Evolutionary conservation across 2,329 filamentous ascomycete genomes (phyloP).

Genomic region (Colletotrichum sp.): DNA sequence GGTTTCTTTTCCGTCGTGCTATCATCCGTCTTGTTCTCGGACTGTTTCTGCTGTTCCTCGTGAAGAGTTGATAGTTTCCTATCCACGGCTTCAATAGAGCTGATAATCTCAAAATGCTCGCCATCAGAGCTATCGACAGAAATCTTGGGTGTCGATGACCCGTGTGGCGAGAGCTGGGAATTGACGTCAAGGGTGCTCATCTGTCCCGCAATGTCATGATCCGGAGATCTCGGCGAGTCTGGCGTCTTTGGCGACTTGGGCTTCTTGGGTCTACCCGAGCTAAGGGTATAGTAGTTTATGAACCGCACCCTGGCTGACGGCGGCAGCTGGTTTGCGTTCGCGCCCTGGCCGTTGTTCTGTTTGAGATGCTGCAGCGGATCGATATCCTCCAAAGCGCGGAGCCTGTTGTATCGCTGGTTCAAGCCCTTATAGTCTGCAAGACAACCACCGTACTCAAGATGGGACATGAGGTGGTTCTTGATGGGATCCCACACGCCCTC

Average conservation of each 20-base stretch:
- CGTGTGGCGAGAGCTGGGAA: background rate
- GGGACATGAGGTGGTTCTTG: constrained; percentile 76
- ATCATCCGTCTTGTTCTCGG: background rate
- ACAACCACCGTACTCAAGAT: constrained; percentile 82
- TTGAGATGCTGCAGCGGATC: constrained; percentile 52
- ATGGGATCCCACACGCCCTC: constrained; percentile 75
- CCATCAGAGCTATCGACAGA: constrained; percentile 51
- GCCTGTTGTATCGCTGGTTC: constrained; percentile 69
- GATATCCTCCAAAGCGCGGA: constrained; percentile 75
- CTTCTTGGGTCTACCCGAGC: constrained; percentile 71
- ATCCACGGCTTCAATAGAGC: background rate
- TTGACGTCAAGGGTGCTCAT: background rate
- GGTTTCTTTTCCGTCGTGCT: background rate
- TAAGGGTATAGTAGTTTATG: constrained; percentile 90
- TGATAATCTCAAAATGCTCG: constrained; percentile 22
- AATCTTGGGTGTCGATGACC: constrained; percentile 40
- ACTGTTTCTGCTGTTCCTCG: background rate
- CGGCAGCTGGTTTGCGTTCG: constrained; percentile 32
- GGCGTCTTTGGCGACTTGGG: constrained; percentile 32
- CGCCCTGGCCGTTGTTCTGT: constrained; percentile 22
- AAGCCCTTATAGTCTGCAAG: constrained; percentile 79
- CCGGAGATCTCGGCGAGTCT: background rate
- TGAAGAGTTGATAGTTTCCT: background rate
- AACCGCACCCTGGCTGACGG: constrained; percentile 70
- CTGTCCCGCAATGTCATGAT: background rate